Evolutionary conservation across 2,329 filamentous ascomycete species (phyloP), one percentile per base, ranked within the genome.

Genomic region (Trematosphaeria pertusa): DNA sequence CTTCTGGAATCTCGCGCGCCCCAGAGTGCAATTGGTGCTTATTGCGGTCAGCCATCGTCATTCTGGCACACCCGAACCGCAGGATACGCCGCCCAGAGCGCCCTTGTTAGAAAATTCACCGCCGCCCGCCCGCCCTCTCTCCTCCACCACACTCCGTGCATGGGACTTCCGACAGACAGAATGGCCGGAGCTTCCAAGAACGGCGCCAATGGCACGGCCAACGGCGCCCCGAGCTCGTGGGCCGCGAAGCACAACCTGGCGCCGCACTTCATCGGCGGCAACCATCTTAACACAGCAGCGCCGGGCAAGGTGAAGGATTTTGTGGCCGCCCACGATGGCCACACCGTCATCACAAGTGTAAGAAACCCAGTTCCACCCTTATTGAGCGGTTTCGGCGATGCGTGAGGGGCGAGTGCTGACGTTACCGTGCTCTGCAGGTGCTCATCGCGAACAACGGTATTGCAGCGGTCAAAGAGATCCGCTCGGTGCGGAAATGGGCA

Each of bases 401-500:
- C 22, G 39, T 11, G 26, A 37, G 32, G 26, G 20, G 8, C n/a
- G 21, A 20, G 48, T 45, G 54, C 59, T 64, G 49, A 62, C 59
- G 54, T 56, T 43, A 54, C 36, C 41, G 48, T 37, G 36, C 37
- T 43, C 46, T 40, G 14, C 62, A 97, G 93, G 91, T 97, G 43
- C 83, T 99, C 58, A 99, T 99, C 76, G 94, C 94, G 73, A 99
- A 99, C 82, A 99, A 99, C 80, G 94, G 94, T 83, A 99, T 99
- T 75, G 94, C 94, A 40, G 94, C 94, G 71, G 94, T 99, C 75
- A 99, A 99, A 78, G 94, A 99, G 78, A 99, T 99, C 73, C 87
- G 94, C 75, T 97, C 93, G 50, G 93, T 99, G 70, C 89, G 94
- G 75, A 99, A 97, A 92, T 99, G 94, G 94, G 94, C 94, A 52